Base-by-base conservation (phyloP, 1,284 basidiomycete species). In the Rhodotorula glutinis region DNA sequence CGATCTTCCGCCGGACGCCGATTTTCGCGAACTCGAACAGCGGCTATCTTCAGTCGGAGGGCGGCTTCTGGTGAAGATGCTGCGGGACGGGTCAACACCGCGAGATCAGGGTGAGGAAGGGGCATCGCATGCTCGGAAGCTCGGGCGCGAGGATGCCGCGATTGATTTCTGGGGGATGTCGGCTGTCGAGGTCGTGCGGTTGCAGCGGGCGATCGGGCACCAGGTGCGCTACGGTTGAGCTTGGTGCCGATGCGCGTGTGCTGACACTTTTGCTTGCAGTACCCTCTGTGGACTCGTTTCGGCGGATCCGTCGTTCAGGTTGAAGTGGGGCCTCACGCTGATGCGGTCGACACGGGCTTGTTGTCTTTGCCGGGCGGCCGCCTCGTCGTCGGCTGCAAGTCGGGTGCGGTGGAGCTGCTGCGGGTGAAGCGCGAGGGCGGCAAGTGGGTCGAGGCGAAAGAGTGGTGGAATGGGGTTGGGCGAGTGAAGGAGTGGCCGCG, bases 161-260 rank as follows among this genome's bases (percentile, higher is more conserved):
- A 77, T 91, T 43, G 77, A 87, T 70, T 92, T 90, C 77, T 56
- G 68, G 0, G 78, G 76, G 2, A 84, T 86, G 80, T 81, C 84
- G 3, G 87, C 88, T 0, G 75, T 78, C 11, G 77, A 80, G n/a
- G 82, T 92, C 23, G 80, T 83, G 2, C 79, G 84, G 44, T 80
- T 85, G 11, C 83, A 88, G 75, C 82, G 86, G n/a, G 91, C 85
- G 0, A 84, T 92, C 52, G 82, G 83, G 17, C 89, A 92, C 74
- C 89, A 91, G 78, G 87, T 88, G 66, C 44, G 78, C 53, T 16
- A n/a, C n/a, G n/a, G n/a, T n/a, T n/a, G n/a, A n/a, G n/a, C n/a
- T n/a, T n/a, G n/a, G n/a, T n/a, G n/a, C n/a, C n/a, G n/a, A n/a
- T n/a, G n/a, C 40, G 21, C 56, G 40, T 25, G 11, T 11, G 5